Evolutionary conservation across 2,329 filamentous ascomycete species (phyloP).

Genomic region (Stemphylium lycopersici): DNA sequence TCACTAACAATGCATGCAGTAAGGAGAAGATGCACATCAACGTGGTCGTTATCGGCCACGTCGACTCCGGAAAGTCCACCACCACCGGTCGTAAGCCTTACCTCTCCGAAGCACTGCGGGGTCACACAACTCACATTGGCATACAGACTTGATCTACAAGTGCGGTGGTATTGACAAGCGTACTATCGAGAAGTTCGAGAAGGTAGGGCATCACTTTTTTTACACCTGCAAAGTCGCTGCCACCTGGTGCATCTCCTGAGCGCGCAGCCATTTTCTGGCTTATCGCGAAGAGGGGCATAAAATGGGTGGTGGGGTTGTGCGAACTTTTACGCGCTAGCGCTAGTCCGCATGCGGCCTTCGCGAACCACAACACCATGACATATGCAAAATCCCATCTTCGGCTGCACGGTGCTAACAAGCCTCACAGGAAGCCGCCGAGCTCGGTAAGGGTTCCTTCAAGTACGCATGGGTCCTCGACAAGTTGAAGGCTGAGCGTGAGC

Average conservation of each 20-base stretch:
- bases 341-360: slow-evolving; percentile 40
- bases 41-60: slow-evolving; percentile 99
- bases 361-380: slow-evolving; percentile 43
- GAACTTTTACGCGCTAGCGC: slow-evolving; percentile 46
- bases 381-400: slow-evolving; percentile 12
- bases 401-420: slow-evolving; percentile 41
- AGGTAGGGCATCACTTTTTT: slow-evolving; percentile 67
- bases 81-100: slow-evolving; percentile 76
- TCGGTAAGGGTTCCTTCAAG: slow-evolving; percentile 99
- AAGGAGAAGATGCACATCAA: slow-evolving; percentile 94
- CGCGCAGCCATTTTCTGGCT: slow-evolving; percentile 41
- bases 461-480: slow-evolving; percentile 99
- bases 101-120: slow-evolving; percentile 36
- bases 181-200: slow-evolving; percentile 99
- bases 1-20: slow-evolving; percentile 61
- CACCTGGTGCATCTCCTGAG: slow-evolving; percentile 24
- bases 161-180: slow-evolving; percentile 99
- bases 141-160: slow-evolving; percentile 98
- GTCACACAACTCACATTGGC: slow-evolving; percentile 46
- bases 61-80: slow-evolving; percentile 99
- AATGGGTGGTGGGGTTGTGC: slow-evolving; percentile 50
- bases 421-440: slow-evolving; percentile 90
- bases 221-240: slow-evolving; percentile 16
- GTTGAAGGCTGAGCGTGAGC: slow-evolving; percentile 99
- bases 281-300: slow-evolving; percentile 46